These are phyloP conservation scores for Moesziomyces sp. DNA, from an alignment of 1,284 basidiomycete species.

Conservation along the genomic window DNA sequence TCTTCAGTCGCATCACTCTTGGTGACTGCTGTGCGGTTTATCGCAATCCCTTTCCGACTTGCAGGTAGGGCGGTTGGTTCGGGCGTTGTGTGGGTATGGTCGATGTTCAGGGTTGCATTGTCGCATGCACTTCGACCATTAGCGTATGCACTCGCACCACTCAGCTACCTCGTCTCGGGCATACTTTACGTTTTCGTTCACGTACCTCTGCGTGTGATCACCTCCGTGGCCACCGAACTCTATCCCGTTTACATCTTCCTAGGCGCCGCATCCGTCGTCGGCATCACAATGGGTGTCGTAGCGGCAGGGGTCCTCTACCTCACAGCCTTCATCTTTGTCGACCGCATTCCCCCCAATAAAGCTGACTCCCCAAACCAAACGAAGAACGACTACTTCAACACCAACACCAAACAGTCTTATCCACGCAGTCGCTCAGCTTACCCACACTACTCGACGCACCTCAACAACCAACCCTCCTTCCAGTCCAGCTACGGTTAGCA, in stretches of 20 bases:
- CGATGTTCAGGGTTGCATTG: slow-evolving; percentile 8
- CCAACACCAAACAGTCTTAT: neutral
- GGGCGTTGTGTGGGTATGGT: neutral
- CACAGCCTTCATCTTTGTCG: slow-evolving; percentile 36
- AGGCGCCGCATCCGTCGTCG: slow-evolving; percentile 33
- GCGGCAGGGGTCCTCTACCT: slow-evolving; percentile 31
- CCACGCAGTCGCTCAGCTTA: neutral
- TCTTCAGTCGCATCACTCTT: neutral
- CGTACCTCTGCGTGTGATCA: slow-evolving; percentile 6
- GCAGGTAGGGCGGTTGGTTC: neutral
- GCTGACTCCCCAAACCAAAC: neutral
- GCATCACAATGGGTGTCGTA: slow-evolving; percentile 21
- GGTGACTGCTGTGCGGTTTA: neutral
- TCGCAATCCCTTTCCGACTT: slow-evolving; percentile 4
- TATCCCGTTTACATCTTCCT: slow-evolving; percentile 54
- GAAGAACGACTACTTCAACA: neutral
- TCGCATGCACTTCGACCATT: slow-evolving; percentile 26
- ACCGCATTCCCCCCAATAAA: slow-evolving; percentile 1
- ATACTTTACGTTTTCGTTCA: slow-evolving; percentile 30
- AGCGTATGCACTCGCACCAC: slow-evolving; percentile 15
- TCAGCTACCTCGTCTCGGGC: slow-evolving; percentile 37
- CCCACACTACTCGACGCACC: neutral
- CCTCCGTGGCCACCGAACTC: slow-evolving; percentile 13
- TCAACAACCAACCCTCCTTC: neutral
- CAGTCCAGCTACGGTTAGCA: neutral